phyloP scores from a whole-genome alignment of 2,329 filamentous ascomycete species.

The Eutypa lata region DNA sequence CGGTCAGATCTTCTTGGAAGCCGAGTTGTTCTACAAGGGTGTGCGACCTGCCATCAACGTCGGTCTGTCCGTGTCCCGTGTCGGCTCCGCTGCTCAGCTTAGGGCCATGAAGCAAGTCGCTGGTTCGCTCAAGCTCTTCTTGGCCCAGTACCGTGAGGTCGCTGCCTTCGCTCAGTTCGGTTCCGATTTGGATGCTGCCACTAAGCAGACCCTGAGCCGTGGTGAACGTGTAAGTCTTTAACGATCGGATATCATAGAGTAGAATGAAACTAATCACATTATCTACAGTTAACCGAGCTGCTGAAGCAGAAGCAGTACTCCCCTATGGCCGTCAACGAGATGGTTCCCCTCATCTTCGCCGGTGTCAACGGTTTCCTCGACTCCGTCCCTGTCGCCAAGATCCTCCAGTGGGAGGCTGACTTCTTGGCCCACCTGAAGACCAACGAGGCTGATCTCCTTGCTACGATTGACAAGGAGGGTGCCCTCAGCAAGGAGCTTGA shows the following conservation, averaged over 20 bases:
- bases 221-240: slow-evolving; percentile 84
- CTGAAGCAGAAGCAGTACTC: slow-evolving; percentile 99
- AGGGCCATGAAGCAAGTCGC: slow-evolving; percentile 99
- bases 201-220: slow-evolving; percentile 97
- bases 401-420: slow-evolving; percentile 90
- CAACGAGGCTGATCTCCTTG: slow-evolving; percentile 81
- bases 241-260: slow-evolving; percentile 1
- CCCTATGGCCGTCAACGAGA: slow-evolving; percentile 98
- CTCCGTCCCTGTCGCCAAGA: slow-evolving; percentile 82
- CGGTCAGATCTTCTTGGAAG: slow-evolving; percentile 99
- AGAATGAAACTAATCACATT: slow-evolving; percentile 11
- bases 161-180: slow-evolving; percentile 99
- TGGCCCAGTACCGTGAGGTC: slow-evolving; percentile 99
- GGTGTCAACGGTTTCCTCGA: slow-evolving; percentile 98
- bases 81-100: slow-evolving; percentile 98
- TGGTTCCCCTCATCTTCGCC: slow-evolving; percentile 98
- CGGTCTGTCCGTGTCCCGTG: slow-evolving; percentile 99
- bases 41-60: slow-evolving; percentile 99
- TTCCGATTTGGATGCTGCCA: slow-evolving; percentile 97
- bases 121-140: slow-evolving; percentile 99
- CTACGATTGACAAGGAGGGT: slow-evolving; percentile 92
- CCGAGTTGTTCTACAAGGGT: slow-evolving; percentile 99
- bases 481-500: slow-evolving; percentile 93
- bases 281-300: slow-evolving; percentile 76
- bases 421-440: slow-evolving; percentile 89